Base-by-base conservation (phyloP, 805 yeast species). In the Zygotorulaspora sp. region DNA sequence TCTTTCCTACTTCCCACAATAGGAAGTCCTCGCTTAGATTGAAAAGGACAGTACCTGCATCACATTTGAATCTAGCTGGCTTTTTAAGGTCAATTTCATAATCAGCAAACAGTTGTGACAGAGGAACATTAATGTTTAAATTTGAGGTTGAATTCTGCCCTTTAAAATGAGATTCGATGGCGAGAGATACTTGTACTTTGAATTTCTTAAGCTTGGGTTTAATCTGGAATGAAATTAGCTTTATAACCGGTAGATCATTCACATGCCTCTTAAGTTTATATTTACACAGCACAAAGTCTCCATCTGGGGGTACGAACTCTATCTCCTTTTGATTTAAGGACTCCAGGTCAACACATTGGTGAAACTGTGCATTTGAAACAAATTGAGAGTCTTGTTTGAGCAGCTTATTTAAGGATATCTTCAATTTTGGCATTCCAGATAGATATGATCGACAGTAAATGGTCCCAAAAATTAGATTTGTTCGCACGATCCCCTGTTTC, bases 261-360 rank as follows among this genome's bases (percentile, higher is more conserved):
- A 59, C 53, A 38, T 55, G 61, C 25, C 65, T 50, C 34, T 59
- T 61, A 28, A 66, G 41, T 25, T 58, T 56, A 30, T 67, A 67
- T 35, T 55, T 51, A 36, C 68, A 65, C 24, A 87, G 71, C 21
- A 78, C 76, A 56, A 85, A 86, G 47, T 76, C 77, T 0, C 96
- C 96, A 66, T 87, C 96, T 0, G 96, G 96, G 11, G 97, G 96
- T 12, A 83, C 76, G 57, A 88, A 89, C 19, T 80, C 75, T 21
- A 89, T 77, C 40, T 77, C 59, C 18, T 41, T 46, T 22, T 40
- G 42, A 10, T 42, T 36, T 45, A 83, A 72, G 35, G 79, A 70
- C 2, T 80, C 75, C 25, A 86, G 63, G 35, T 83, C 70, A n/a
- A 87, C 94, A 63, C 96, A 87, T 63, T 87, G 95, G 57, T 86